phyloP scores from a whole-genome alignment of 2,329 filamentous ascomycete species.

The Cadophora gregata region DNA sequence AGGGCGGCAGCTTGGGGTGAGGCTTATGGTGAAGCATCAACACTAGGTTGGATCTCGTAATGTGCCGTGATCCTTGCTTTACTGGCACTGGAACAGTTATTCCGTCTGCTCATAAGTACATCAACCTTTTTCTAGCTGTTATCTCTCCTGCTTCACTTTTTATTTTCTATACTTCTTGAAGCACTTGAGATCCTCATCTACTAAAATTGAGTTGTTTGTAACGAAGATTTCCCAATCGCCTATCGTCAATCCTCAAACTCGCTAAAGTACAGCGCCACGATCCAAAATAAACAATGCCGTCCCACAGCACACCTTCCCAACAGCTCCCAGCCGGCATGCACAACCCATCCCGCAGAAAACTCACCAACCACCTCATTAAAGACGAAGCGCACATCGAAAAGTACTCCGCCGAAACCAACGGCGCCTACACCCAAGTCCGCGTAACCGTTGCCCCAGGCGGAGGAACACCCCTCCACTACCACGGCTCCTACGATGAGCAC shows the following conservation, averaged over 20 bases:
- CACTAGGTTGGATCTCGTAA: not conserved
- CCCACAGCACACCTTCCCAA: not conserved
- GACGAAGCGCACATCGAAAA: conserved; percentile 19
- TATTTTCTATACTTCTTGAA: not conserved
- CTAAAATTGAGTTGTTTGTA: not conserved
- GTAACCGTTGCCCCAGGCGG: conserved; percentile 11
- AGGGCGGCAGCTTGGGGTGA: conserved; percentile 10
- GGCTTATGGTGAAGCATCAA: conserved; percentile 12
- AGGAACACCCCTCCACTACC: conserved; percentile 22
- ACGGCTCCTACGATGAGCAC: conserved; percentile 19
- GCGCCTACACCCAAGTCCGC: conserved; percentile 18
- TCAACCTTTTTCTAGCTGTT: not conserved
- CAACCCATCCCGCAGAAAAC: conserved; percentile 13
- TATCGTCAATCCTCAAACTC: not conserved
- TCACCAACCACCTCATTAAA: conserved; percentile 18
- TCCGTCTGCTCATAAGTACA: not conserved
- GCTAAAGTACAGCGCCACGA: not conserved
- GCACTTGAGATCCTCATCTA: not conserved
- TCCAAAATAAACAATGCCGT: not conserved
- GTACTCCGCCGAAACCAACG: conserved; percentile 19
- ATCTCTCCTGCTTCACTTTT: not conserved
- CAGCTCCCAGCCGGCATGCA: conserved; percentile 16
- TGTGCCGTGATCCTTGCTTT: not conserved
- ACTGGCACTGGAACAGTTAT: not conserved
- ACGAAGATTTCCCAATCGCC: not conserved